phyloP scores from a whole-genome alignment of 805 yeast genomes.

The Hanseniaspora nectarophila region DNA sequence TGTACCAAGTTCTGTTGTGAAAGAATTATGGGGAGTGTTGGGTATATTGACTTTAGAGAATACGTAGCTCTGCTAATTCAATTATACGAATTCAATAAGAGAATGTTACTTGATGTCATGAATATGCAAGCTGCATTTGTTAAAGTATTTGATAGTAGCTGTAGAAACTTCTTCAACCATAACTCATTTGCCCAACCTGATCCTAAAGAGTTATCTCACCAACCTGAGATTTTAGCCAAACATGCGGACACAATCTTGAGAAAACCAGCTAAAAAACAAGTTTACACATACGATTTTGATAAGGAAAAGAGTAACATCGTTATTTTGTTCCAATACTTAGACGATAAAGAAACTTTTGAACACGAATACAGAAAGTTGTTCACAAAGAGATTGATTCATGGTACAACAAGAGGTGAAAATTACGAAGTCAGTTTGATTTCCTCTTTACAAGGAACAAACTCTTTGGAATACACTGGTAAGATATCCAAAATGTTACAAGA shows the following conservation, averaged over 20 bases:
- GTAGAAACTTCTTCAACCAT: slow-evolving; percentile 68
- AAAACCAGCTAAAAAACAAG: slow-evolving; percentile 58
- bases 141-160: slow-evolving; percentile 80
- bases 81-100: slow-evolving; percentile 56
- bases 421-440: slow-evolving; percentile 76
- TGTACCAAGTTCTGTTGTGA: slow-evolving; percentile 8
- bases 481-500: slow-evolving; percentile 94
- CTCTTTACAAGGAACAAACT: slow-evolving; percentile 76
- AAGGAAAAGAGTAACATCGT: slow-evolving; percentile 77
- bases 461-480: slow-evolving; percentile 83
- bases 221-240: slow-evolving; percentile 84
- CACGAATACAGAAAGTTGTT: slow-evolving; percentile 78
- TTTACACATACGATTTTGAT: slow-evolving; percentile 40
- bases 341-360: slow-evolving; percentile 92
- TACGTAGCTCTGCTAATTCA: slow-evolving; percentile 68
- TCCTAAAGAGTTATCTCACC: slow-evolving; percentile 49
- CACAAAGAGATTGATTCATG: slow-evolving; percentile 79
- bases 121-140: slow-evolving; percentile 44
- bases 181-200: slow-evolving; percentile 68
- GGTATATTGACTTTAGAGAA: slow-evolving; percentile 35
- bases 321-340: slow-evolving; percentile 74
- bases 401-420: slow-evolving; percentile 69
- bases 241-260: slow-evolving; percentile 76
- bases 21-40: background rate
- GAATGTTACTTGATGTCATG: slow-evolving; percentile 49